Base-by-base conservation (phyloP, 306 rosid species). In the Vigna trinervia region DNA sequence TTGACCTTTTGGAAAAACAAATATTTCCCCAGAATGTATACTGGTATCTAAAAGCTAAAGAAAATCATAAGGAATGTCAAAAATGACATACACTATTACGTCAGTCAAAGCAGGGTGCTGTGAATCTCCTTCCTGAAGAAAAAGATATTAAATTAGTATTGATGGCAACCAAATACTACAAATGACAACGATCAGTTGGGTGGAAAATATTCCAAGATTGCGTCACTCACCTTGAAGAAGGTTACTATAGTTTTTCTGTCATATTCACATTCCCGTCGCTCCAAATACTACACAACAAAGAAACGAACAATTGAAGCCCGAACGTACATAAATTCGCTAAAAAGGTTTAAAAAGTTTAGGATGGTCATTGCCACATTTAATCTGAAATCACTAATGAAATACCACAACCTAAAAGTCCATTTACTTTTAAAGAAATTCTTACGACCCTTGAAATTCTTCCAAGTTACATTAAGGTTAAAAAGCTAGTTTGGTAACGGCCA, bases 211-310 rank as follows among this genome's bases (percentile, higher is more conserved):
- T 11, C 12, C 14, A 45, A 45, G 14, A n/a, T 48, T 50, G 19
- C 9, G 4, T 4, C 39, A 81, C 90, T 79, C 70, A 88, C 95
- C 92, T 83, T 84, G 71, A 91, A 89, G 82, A 90, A 90, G 78
- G 81, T 36, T 30, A 86, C 90, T 15, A 78, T 69, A 13, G 90
- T 82, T 85, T 87, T 87, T 38, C 51, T 65, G 74, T 90, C 94
- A 76, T 86, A 90, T 68, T 90, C 94, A 56, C 94, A 90, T 74
- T 94, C 98, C 74, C 97, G 90, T 77, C 82, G 80, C 88, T 94
- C 96, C 89, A 96, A 85, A 86, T 89, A 96, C 99, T 96, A 65
- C 87, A 80, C 41, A 56, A 52, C 43, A 75, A 30, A 64, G 75
- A 17, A 23, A 36, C 23, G 43, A 17, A 72, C 50, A 12, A 30